These are phyloP conservation scores for Euphorbia lathyris DNA, from an alignment of 345 rosid genomes.

Conservation along the genomic window DNA sequence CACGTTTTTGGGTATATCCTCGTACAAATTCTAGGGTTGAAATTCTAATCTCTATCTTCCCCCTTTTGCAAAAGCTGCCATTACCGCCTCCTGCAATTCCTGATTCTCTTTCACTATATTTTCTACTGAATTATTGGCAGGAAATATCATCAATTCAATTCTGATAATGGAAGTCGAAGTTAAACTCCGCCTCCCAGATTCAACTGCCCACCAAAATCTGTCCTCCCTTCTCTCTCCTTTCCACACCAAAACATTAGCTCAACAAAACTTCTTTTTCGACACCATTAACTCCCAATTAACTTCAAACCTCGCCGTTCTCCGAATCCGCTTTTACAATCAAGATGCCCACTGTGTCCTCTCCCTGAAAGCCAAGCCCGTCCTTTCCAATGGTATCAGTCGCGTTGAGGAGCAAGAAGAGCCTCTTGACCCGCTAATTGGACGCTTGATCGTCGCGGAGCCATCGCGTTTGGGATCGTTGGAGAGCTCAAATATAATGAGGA, in stretches of 20 bases:
- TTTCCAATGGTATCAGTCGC: slow-evolving; percentile 27
- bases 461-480: slow-evolving; percentile 11
- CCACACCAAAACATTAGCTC: slow-evolving; percentile 20
- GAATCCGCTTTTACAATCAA: slow-evolving; percentile 29
- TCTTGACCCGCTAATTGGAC: slow-evolving; percentile 17
- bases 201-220: slow-evolving; percentile 19
- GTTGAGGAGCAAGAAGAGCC: slow-evolving; percentile 30
- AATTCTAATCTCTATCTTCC: too few species aligned
- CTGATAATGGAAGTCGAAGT: slow-evolving; percentile 28
- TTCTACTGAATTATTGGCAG: background rate
- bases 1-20: too few species aligned
- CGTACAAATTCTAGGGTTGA: too few species aligned
- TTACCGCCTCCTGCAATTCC: too few species aligned
- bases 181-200: slow-evolving; percentile 22
- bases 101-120: background rate
- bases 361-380: slow-evolving; percentile 22
- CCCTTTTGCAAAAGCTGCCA: too few species aligned
- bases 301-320: slow-evolving; percentile 22
- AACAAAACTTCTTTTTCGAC: slow-evolving; percentile 33
- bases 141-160: background rate
- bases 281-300: slow-evolving; percentile 17
- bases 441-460: slow-evolving; percentile 19
- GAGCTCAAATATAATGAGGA: slow-evolving; percentile 17
- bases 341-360: slow-evolving; percentile 26
- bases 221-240: slow-evolving; percentile 24